Conservation (phyloP, 495 filamentous ascomycete genomes). For the Chaetomium tenue region DNA sequence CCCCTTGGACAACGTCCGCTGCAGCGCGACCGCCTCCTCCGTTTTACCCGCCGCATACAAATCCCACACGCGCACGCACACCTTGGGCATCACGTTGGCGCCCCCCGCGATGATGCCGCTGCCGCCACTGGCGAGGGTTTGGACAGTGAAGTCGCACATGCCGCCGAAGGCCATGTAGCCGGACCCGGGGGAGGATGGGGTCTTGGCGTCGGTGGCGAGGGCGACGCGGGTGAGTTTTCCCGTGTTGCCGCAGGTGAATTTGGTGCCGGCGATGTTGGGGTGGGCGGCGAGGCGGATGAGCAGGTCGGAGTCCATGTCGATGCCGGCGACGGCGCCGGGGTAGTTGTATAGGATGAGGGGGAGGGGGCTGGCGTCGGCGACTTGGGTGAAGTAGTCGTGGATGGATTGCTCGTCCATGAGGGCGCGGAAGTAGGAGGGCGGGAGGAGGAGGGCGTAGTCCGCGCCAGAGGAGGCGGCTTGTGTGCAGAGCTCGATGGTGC, state of each 20-base stretch:
- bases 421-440: slow-evolving; percentile 79
- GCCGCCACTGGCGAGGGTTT: slow-evolving; percentile 76
- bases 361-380: slow-evolving; percentile 72
- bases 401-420: slow-evolving; percentile 76
- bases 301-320: slow-evolving; percentile 89
- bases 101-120: slow-evolving; percentile 83
- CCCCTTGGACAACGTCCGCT: slow-evolving; percentile 67
- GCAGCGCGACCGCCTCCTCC: slow-evolving; percentile 70
- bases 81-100: slow-evolving; percentile 81
- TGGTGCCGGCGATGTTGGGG: slow-evolving; percentile 81
- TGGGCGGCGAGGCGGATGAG: slow-evolving; percentile 78
- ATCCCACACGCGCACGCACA: slow-evolving; percentile 79
- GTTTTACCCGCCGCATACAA: slow-evolving; percentile 69
- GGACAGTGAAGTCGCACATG: slow-evolving; percentile 82
- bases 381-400: slow-evolving; percentile 70
- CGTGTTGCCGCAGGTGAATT: slow-evolving; percentile 89
- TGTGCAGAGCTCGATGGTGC: slow-evolving; percentile 71
- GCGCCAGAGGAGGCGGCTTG: slow-evolving; percentile 67
- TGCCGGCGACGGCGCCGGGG: slow-evolving; percentile 83
- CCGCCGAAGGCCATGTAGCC: slow-evolving; percentile 87
- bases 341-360: slow-evolving; percentile 90
- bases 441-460: slow-evolving; percentile 74
- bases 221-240: slow-evolving; percentile 86
- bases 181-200: slow-evolving; percentile 59
- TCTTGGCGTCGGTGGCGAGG: slow-evolving; percentile 69